phyloP scores from a whole-genome alignment of 371 early-diverging fungal genomes.

The Lichtheimia hyalospora region DNA sequence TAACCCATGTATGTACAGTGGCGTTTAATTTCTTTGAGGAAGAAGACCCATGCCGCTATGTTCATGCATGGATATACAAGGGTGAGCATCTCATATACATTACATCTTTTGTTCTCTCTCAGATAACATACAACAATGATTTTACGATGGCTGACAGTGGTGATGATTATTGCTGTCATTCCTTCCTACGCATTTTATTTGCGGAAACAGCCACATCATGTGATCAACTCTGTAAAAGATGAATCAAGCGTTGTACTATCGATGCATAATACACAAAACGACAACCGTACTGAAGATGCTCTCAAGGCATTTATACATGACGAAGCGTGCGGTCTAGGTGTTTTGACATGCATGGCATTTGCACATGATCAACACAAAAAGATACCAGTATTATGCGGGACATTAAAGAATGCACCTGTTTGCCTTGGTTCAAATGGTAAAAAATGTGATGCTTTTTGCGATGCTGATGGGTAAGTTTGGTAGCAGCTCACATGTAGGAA shows the following conservation, averaged over 20 bases:
- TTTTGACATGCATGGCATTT: slow-evolving; percentile 13
- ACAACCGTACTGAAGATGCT: no score
- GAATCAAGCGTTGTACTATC: slow-evolving; percentile 2
- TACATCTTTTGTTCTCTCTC: no score
- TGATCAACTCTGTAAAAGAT: background rate
- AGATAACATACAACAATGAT: no score
- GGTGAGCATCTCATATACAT: no score
- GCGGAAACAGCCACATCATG: slow-evolving; percentile 6
- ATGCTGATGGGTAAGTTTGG: slow-evolving; percentile 14
- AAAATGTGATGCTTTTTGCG: slow-evolving; percentile 15
- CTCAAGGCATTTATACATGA: background rate
- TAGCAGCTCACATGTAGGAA: no score
- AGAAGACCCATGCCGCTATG: no score
- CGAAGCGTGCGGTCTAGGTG: slow-evolving; percentile 9
- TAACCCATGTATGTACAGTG: no score
- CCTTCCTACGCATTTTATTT: background rate
- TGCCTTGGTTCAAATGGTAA: background rate
- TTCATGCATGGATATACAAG: no score
- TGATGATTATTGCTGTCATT: no score
- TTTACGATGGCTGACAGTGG: no score
- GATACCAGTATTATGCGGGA: slow-evolving; percentile 13
- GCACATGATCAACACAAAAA: background rate
- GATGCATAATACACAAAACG: background rate
- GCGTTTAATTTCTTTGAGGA: no score
- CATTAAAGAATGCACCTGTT: slow-evolving; percentile 9